phyloP scores from a whole-genome alignment of 2,329 filamentous ascomycete genomes.

The Onygenales sp. region DNA sequence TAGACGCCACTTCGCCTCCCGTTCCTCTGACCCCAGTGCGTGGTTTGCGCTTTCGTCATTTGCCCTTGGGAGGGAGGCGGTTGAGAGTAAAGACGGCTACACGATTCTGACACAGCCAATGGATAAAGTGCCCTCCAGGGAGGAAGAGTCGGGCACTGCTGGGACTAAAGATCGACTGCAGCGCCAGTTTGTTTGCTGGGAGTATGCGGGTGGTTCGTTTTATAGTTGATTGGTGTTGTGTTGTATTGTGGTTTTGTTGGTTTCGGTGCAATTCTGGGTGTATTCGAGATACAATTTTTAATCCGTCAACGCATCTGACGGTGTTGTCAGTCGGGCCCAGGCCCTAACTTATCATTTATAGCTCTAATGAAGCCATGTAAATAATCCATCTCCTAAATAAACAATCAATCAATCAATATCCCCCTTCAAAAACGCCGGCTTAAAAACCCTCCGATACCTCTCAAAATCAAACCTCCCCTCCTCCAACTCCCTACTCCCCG shows the following conservation, averaged over 20 bases:
- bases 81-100: constrained; percentile 33
- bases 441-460: constrained; percentile 4
- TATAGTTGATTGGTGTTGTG: background rate
- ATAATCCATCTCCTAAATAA: no score
- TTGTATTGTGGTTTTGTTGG: background rate
- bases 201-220: constrained; percentile 25
- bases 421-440: constrained; percentile 1
- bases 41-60: constrained; percentile 29
- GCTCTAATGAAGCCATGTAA: no score
- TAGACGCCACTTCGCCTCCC: constrained; percentile 5
- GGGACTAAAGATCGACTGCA: background rate
- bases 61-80: constrained; percentile 24
- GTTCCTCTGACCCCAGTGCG: constrained; percentile 3
- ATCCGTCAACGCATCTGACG: no score
- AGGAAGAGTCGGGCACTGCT: background rate
- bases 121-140: constrained; percentile 2
- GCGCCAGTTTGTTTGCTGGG: constrained; percentile 27
- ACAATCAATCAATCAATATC: background rate
- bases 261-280: background rate
- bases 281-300: background rate
- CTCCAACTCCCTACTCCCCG: constrained; percentile 2
- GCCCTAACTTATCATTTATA: no score
- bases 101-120: constrained; percentile 18
- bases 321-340: no score
- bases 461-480: constrained; percentile 8